Conservation (phyloP, 495 filamentous ascomycete species). For the Geoglossum glabrum region DNA sequence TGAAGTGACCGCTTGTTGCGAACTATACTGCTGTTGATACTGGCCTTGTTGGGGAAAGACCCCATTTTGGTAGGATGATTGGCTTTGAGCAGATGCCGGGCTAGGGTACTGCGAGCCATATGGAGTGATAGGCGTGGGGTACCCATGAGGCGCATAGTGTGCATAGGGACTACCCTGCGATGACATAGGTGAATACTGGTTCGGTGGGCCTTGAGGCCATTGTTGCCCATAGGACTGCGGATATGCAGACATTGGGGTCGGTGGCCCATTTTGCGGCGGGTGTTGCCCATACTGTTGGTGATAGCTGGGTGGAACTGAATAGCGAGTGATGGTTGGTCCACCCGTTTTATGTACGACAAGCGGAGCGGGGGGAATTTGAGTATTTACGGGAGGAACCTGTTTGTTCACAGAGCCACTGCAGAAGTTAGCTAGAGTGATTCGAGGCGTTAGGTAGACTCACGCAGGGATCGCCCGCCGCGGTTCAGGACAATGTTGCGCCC, state of each 20-base stretch:
- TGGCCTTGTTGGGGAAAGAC: constrained; percentile 7
- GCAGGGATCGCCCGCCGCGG: constrained; percentile 28
- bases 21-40: constrained; percentile 6
- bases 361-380: neutral
- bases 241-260: constrained; percentile 2
- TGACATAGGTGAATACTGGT: neutral
- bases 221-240: neutral
- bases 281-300: neutral
- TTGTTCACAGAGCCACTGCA: neutral
- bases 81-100: constrained; percentile 2
- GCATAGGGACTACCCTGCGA: neutral
- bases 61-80: constrained; percentile 9
- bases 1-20: neutral
- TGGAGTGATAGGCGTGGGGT: constrained; percentile 17
- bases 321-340: neutral
- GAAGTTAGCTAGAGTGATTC: neutral
- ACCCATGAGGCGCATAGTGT: neutral
- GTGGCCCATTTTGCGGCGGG: neutral
- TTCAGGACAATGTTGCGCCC: constrained; percentile 27
- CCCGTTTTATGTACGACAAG: neutral
- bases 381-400: neutral
- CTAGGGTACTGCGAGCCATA: neutral
- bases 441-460: constrained; percentile 26
- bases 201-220: neutral
- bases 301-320: neutral